Percentiles rank a stretch among this genome's conserved stretches.
Evolutionary conservation across 1,284 basidiomycete species (phyloP).

Genomic region (Trametes versicolor): DNA sequence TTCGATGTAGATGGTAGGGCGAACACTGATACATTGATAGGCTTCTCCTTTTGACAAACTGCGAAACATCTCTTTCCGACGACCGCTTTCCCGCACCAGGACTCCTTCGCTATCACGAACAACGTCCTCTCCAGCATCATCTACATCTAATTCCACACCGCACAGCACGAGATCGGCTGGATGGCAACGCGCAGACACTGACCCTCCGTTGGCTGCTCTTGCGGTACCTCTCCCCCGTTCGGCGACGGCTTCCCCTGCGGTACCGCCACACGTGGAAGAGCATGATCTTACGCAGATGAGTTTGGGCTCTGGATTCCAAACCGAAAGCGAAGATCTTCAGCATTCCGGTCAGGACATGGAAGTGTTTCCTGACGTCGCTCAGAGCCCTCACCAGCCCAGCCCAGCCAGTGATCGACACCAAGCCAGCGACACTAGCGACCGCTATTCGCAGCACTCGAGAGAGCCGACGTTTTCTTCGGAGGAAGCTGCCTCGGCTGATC

Average conservation of each 20-base stretch:
- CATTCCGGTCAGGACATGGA: conserved; percentile 25
- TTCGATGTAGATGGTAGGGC: neutral
- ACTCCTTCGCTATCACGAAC: conserved; percentile 78
- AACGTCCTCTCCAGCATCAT: conserved; percentile 69
- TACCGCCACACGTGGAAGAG: conserved; percentile 47
- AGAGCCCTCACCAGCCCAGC: conserved; percentile 7
- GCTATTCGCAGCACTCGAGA: conserved; percentile 29
- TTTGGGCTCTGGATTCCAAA: conserved; percentile 24
- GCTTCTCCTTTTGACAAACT: conserved; percentile 72
- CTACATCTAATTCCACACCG: conserved; percentile 69
- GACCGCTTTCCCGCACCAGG: conserved; percentile 62
- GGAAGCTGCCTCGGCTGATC: conserved; percentile 33
- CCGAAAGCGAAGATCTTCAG: conserved; percentile 15
- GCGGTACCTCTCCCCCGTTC: conserved; percentile 66
- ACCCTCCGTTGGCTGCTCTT: conserved; percentile 59
- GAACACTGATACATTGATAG: conserved; percentile 46
- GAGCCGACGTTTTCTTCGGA: conserved; percentile 79
- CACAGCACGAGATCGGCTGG: conserved; percentile 59
- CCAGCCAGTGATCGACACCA: conserved; percentile 3
- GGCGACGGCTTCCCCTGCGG: conserved; percentile 52
- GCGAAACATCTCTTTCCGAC: conserved; percentile 69
- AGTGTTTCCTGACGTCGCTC: conserved; percentile 25
- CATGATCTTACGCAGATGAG: conserved; percentile 31
- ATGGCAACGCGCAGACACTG: conserved; percentile 49
- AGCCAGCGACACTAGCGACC: conserved; percentile 21